Conservation (phyloP, 768 basidiomycete genomes). For the Mycena latifolia region DNA sequence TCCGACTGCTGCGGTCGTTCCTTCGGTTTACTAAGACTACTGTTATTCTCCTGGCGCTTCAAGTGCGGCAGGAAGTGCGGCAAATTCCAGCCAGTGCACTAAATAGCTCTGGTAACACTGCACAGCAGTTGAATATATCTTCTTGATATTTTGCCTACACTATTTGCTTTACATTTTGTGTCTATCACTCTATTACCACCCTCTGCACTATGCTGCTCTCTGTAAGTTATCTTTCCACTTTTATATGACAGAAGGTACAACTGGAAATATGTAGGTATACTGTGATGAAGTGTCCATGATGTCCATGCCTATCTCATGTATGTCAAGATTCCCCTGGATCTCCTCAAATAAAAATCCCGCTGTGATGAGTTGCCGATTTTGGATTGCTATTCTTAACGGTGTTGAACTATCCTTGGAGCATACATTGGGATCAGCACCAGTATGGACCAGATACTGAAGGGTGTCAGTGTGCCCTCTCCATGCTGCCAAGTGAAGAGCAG, state of each 20-base stretch:
- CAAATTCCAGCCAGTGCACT: no score
- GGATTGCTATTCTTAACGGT: constrained; percentile 13
- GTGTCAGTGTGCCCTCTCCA: constrained; percentile 24
- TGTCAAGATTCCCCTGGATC: constrained; percentile 15
- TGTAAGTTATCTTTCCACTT: no score
- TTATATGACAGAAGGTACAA: background rate
- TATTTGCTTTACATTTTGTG: no score
- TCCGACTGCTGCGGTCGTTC: no score
- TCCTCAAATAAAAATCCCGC: constrained; percentile 19
- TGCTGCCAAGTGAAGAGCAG: constrained; percentile 23
- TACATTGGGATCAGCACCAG: constrained; percentile 8
- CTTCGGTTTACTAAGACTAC: no score
- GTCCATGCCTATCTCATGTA: constrained; percentile 4
- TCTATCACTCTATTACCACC: no score
- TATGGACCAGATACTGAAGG: constrained; percentile 13
- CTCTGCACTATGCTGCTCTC: no score
- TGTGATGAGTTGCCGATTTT: constrained; percentile 16
- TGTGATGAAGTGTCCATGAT: background rate
- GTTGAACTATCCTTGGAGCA: constrained; percentile 6
- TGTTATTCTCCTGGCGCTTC: no score
- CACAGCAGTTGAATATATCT: no score
- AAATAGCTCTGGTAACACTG: no score
- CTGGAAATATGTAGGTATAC: background rate
- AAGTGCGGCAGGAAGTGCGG: no score
- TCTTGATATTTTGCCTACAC: no score